A percentile compares a stretch with the other conserved stretches of the same genome.
Conservation (phyloP, 805 yeast genomes). For the Metschnikowia similis region DNA sequence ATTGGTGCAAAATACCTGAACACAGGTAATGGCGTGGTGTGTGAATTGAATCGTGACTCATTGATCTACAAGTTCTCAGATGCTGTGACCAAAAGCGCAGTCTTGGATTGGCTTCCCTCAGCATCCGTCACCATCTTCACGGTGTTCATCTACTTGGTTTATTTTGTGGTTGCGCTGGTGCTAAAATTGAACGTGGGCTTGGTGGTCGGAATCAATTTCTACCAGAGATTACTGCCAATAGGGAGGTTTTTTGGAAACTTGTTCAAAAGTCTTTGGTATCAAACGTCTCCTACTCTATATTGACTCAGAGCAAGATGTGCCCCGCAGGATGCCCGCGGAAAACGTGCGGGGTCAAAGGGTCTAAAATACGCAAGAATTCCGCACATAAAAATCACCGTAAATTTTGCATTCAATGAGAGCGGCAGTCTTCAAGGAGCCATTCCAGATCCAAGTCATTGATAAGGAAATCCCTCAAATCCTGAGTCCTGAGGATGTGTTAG, state of each 20-base stretch:
- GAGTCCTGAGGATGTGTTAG: conserved; percentile 40
- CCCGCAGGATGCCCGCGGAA: conserved; percentile 1
- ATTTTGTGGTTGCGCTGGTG: conserved; percentile 14
- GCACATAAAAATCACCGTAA: neutral
- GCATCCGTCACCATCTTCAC: conserved; percentile 9
- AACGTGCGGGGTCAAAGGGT: conserved; percentile 1
- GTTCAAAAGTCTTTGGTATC: neutral
- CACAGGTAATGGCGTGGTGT: neutral
- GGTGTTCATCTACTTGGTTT: conserved; percentile 10
- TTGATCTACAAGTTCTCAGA: conserved; percentile 15
- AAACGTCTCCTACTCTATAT: neutral
- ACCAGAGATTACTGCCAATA: neutral
- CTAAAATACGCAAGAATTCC: neutral
- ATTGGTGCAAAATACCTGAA: neutral
- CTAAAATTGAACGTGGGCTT: conserved; percentile 11
- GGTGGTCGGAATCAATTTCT: neutral
- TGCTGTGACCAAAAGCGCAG: conserved; percentile 5
- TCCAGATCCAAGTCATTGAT: conserved; percentile 34
- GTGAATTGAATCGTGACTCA: conserved; percentile 6
- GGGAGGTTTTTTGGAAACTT: neutral
- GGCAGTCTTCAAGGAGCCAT: conserved; percentile 44
- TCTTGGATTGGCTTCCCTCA: conserved; percentile 9
- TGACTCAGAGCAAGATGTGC: neutral
- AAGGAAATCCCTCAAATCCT: conserved; percentile 38
- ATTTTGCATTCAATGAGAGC: conserved; percentile 39